These are phyloP conservation scores for Clonostachys rhizophaga DNA, from an alignment of 2,329 filamentous ascomycete genomes.

Conservation along the genomic window DNA sequence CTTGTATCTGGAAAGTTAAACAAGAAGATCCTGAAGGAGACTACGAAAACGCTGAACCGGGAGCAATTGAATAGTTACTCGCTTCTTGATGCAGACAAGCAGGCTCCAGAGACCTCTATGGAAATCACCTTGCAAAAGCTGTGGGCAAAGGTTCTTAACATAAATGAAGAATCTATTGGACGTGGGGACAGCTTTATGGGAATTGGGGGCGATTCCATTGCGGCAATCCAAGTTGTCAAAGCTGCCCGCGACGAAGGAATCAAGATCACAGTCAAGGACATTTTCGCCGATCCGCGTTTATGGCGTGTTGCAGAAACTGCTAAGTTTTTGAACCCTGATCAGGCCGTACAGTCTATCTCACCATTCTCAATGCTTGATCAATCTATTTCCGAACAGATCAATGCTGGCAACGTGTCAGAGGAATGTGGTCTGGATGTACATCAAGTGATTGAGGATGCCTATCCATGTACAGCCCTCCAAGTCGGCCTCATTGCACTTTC, in stretches of 20 bases:
- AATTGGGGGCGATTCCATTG: constrained; percentile 29
- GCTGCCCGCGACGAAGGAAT: constrained; percentile 11
- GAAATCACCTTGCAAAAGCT: constrained; percentile 4
- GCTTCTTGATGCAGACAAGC: neutral
- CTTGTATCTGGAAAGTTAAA: constrained; percentile 7
- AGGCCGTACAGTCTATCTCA: no score
- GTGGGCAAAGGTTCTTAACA: constrained; percentile 18
- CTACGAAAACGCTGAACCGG: neutral
- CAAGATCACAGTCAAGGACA: constrained; percentile 28
- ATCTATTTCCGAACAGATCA: no score
- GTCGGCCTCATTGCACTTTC: constrained; percentile 26
- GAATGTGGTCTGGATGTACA: no score
- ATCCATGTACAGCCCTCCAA: constrained; percentile 28
- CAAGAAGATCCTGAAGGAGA: constrained; percentile 1
- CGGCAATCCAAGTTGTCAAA: constrained; percentile 6
- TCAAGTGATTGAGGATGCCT: constrained; percentile 18
- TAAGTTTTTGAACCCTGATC: neutral
- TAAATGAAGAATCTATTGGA: constrained; percentile 6
- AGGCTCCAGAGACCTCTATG: neutral
- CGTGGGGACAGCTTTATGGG: constrained; percentile 15
- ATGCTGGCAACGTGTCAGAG: no score
- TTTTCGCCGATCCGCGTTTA: constrained; percentile 16
- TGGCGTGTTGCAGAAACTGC: neutral
- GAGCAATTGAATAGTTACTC: neutral
- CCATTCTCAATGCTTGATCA: no score